These are phyloP conservation scores for Aspergillus tamarii DNA, from an alignment of 2,329 filamentous ascomycete species.

Conservation along the genomic window DNA sequence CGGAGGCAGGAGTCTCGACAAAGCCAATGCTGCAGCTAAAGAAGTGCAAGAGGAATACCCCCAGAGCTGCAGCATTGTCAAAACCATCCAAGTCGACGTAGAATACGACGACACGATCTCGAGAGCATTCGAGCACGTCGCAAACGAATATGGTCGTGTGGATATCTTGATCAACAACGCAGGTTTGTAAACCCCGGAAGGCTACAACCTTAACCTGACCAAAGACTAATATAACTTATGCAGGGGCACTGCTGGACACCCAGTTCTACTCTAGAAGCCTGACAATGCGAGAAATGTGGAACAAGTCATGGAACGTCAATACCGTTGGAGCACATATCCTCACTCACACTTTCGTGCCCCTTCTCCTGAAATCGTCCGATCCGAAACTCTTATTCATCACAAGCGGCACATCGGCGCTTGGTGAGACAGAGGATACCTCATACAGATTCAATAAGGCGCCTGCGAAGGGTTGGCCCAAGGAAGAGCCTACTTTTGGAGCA, in stretches of 20 bases:
- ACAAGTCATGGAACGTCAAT: conserved; percentile 55
- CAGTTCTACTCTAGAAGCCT: conserved; percentile 31
- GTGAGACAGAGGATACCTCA: conserved; percentile 20
- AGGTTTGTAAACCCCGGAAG: conserved; percentile 36
- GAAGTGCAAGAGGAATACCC: conserved; percentile 45
- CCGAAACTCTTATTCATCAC: conserved; percentile 55
- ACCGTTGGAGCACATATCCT: conserved; percentile 52
- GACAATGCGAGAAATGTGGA: conserved; percentile 47
- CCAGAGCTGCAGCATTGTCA: conserved; percentile 29
- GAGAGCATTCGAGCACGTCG: conserved; percentile 48
- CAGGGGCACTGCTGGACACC: conserved; percentile 32
- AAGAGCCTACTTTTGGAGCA: conserved; percentile 19
- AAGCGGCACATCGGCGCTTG: conserved; percentile 44
- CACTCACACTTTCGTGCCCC: conserved; percentile 53
- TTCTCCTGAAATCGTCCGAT: conserved; percentile 50
- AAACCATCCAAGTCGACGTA: conserved; percentile 59
- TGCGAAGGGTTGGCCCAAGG: conserved; percentile 49
- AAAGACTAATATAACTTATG: neutral
- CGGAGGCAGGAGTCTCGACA: conserved; percentile 56
- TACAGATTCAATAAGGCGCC: conserved; percentile 15
- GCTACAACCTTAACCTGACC: too few relatives aligned
- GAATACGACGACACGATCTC: conserved; percentile 57
- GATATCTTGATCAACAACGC: conserved; percentile 64
- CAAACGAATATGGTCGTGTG: conserved; percentile 48
- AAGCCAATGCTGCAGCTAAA: conserved; percentile 54